These are phyloP conservation scores for Raddia guianensis DNA, from an alignment of 176 grass and related monocot genomes.

Conservation along the genomic window DNA sequence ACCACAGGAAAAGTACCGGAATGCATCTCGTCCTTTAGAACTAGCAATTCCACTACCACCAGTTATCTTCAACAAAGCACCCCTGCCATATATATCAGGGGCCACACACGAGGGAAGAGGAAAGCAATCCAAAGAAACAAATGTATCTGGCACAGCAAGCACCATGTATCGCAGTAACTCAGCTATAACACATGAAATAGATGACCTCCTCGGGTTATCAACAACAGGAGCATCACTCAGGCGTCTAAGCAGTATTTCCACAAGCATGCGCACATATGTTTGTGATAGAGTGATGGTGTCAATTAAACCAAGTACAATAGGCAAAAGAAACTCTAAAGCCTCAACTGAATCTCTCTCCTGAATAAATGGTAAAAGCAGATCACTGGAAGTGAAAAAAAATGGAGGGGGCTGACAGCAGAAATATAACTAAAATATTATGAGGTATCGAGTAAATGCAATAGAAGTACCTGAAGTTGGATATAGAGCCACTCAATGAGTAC, in stretches of 20 bases:
- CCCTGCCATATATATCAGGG: constrained; percentile 74
- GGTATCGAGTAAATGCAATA: not conserved
- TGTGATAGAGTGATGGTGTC: constrained; percentile 85
- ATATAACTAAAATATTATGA: not conserved
- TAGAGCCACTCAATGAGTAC: constrained; percentile 77
- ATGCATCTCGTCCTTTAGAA: constrained; percentile 69
- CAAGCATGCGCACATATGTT: constrained; percentile 76
- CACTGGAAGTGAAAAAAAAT: constrained; percentile 25
- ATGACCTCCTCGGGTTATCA: constrained; percentile 63
- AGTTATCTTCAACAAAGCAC: constrained; percentile 67
- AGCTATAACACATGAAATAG: constrained; percentile 65
- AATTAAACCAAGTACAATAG: constrained; percentile 67
- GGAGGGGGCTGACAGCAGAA: constrained; percentile 40
- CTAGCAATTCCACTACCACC: constrained; percentile 58
- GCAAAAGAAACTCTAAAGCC: constrained; percentile 88
- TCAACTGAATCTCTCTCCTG: constrained; percentile 90
- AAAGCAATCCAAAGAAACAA: constrained; percentile 98
- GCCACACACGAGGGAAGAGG: constrained; percentile 76
- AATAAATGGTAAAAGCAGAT: constrained; percentile 40
- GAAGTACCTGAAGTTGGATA: constrained; percentile 78
- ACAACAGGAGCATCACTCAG: constrained; percentile 60
- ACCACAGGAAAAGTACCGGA: constrained; percentile 84
- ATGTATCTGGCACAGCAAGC: constrained; percentile 85
- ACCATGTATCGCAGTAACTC: constrained; percentile 88
- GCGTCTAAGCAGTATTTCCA: constrained; percentile 68